Evolutionary conservation across 495 filamentous ascomycete genomes (phyloP).

Genomic region (Hypoxylon lienhwacheense): DNA sequence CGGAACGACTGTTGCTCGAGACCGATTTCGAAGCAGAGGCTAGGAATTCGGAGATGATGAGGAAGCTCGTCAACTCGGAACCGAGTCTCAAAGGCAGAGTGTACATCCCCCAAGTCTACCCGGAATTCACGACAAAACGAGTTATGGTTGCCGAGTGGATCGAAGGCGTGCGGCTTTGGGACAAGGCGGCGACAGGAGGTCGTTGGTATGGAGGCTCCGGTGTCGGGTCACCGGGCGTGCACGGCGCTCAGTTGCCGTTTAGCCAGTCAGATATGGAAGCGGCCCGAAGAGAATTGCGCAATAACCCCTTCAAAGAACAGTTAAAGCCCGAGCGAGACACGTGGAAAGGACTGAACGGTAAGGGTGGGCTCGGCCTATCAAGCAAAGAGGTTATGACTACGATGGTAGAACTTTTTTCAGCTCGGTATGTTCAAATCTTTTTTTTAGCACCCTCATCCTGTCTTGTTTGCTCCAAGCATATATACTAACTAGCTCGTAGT

Average conservation of each 20-base stretch:
- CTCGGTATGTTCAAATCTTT: constrained; percentile 38
- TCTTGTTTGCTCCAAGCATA: not conserved
- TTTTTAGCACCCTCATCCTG: not conserved
- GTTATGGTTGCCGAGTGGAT: constrained; percentile 98
- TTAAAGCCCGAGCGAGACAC: constrained; percentile 77
- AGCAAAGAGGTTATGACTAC: constrained; percentile 89
- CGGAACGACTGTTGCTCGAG: constrained; percentile 82
- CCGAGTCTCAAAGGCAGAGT: constrained; percentile 74
- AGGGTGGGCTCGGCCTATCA: constrained; percentile 79
- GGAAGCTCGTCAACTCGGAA: constrained; percentile 72
- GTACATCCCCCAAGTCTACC: constrained; percentile 83
- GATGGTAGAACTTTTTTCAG: constrained; percentile 92
- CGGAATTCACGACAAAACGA: constrained; percentile 76
- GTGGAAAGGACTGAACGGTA: constrained; percentile 71
- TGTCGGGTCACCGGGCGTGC: constrained; percentile 73
- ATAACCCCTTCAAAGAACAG: constrained; percentile 50
- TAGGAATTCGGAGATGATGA: constrained; percentile 82
- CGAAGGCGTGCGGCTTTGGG: constrained; percentile 88
- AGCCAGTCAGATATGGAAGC: constrained; percentile 46
- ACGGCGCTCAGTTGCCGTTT: constrained; percentile 64
- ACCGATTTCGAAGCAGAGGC: constrained; percentile 95
- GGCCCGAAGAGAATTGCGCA: constrained; percentile 45
- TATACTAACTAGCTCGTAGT: constrained; percentile 17
- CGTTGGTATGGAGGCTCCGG: constrained; percentile 77
- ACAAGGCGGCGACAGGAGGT: constrained; percentile 73